Evolutionary conservation across 2,329 filamentous ascomycete genomes (phyloP).

Genomic region (Phialemoniopsis sp.): DNA sequence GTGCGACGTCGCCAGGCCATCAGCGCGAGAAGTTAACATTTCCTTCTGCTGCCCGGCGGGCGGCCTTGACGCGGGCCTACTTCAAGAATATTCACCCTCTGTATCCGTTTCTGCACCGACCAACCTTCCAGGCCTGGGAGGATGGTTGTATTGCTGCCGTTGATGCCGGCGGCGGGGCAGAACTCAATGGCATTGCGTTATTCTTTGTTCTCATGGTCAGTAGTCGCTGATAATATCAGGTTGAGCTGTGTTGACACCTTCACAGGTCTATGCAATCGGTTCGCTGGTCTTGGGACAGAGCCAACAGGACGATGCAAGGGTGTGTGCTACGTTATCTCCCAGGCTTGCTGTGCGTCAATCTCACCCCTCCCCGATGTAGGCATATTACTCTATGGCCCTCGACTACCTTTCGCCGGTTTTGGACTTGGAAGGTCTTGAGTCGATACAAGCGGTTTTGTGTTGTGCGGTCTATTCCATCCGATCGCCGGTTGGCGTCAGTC

Average conservation of each 20-base stretch:
- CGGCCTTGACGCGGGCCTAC: conserved; percentile 19
- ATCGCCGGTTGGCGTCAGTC: conserved; percentile 18
- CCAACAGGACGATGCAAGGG: conserved; percentile 4
- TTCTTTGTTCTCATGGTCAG: conserved; percentile 16
- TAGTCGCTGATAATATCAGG: no score
- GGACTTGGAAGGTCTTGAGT: conserved; percentile 19
- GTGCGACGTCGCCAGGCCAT: background rate
- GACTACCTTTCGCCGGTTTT: conserved; percentile 11
- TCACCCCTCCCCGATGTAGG: background rate
- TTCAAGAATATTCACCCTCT: conserved; percentile 26
- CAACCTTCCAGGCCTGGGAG: conserved; percentile 20
- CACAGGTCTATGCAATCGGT: conserved; percentile 12
- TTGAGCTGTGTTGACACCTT: no score
- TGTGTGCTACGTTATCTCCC: background rate
- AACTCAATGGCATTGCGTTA: background rate
- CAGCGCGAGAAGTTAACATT: conserved; percentile 5
- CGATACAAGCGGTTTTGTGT: conserved; percentile 25
- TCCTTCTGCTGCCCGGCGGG: conserved; percentile 8
- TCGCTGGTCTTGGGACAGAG: conserved; percentile 5
- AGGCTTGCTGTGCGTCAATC: no score
- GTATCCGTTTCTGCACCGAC: conserved; percentile 25
- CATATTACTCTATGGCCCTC: conserved; percentile 1
- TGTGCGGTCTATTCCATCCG: conserved; percentile 24
- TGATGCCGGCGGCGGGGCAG: conserved; percentile 1
- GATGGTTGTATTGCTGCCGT: conserved; percentile 10